Conservation (phyloP, 441 rosid genomes). For the Lepidium campestre region DNA sequence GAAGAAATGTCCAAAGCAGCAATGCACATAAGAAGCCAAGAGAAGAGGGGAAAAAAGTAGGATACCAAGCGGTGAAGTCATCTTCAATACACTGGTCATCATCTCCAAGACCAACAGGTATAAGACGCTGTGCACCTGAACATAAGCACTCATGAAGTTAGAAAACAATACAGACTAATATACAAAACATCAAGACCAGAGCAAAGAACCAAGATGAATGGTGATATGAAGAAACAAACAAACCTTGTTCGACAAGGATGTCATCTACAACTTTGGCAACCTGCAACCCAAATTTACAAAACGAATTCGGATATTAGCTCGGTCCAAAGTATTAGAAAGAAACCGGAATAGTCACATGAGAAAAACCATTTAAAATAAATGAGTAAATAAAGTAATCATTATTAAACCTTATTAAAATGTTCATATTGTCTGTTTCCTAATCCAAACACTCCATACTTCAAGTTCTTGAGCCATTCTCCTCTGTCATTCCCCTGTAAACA, state of each 20-base stretch:
- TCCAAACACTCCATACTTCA: slow-evolving; percentile 88
- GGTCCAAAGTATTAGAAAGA: background rate
- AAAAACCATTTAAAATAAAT: background rate
- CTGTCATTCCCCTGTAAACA: slow-evolving; percentile 58
- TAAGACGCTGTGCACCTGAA: slow-evolving; percentile 82
- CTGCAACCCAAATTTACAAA: slow-evolving; percentile 33
- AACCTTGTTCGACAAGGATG: slow-evolving; percentile 71
- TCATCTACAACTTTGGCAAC: slow-evolving; percentile 84
- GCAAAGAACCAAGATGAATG: background rate
- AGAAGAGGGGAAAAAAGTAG: background rate
- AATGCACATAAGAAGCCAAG: background rate
- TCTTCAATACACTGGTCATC: slow-evolving; percentile 99
- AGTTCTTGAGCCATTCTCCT: slow-evolving; percentile 64
- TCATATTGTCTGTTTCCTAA: slow-evolving; percentile 97
- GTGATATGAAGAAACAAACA: slow-evolving; percentile 17
- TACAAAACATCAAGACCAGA: background rate
- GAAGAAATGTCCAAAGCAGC: background rate
- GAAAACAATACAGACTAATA: background rate
- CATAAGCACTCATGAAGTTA: slow-evolving; percentile 16
- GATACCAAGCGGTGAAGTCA: slow-evolving; percentile 86
- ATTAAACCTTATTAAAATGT: slow-evolving; percentile 82
- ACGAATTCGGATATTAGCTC: background rate
- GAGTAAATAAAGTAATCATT: background rate
- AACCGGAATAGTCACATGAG: background rate
- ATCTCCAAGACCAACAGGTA: slow-evolving; percentile 89